A percentile compares a stretch with the other conserved stretches of the same genome.
Evolutionary conservation across 2,329 filamentous ascomycete species (phyloP).

Genomic region (Trichoderma asperellum): DNA sequence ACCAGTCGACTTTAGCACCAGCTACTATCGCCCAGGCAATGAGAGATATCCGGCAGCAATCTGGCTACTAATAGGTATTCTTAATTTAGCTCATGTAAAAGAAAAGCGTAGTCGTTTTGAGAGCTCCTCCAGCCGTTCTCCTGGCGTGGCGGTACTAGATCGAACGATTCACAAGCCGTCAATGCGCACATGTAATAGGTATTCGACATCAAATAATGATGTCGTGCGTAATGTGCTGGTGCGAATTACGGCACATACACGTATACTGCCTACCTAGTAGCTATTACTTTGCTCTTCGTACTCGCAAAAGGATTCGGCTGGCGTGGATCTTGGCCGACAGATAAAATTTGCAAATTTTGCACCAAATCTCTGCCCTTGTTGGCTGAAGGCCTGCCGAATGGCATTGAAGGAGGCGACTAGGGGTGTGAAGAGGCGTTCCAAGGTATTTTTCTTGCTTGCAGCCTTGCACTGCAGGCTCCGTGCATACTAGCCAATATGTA

Average conservation of each 20-base stretch:
- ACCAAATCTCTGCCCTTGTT: conserved; percentile 19
- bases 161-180: neutral
- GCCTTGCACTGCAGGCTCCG: conserved; percentile 25
- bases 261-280: no score
- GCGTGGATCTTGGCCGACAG: conserved; percentile 4
- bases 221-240: neutral
- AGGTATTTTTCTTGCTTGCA: conserved; percentile 28
- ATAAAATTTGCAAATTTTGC: conserved; percentile 24
- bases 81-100: neutral
- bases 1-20: neutral
- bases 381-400: conserved; percentile 13
- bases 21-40: conserved; percentile 1
- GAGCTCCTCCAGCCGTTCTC: neutral
- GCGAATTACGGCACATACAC: no score
- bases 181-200: neutral
- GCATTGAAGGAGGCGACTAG: conserved; percentile 26
- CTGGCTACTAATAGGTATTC: neutral
- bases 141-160: neutral
- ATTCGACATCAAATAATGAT: neutral
- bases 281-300: neutral
- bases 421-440: conserved; percentile 18
- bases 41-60: conserved; percentile 2
- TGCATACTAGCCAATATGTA: conserved; percentile 3
- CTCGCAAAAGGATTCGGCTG: conserved; percentile 1
- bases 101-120: neutral